Evolutionary conservation across 2,329 filamentous ascomycete species (phyloP).

Genomic region (Fusarium subglutinans): DNA sequence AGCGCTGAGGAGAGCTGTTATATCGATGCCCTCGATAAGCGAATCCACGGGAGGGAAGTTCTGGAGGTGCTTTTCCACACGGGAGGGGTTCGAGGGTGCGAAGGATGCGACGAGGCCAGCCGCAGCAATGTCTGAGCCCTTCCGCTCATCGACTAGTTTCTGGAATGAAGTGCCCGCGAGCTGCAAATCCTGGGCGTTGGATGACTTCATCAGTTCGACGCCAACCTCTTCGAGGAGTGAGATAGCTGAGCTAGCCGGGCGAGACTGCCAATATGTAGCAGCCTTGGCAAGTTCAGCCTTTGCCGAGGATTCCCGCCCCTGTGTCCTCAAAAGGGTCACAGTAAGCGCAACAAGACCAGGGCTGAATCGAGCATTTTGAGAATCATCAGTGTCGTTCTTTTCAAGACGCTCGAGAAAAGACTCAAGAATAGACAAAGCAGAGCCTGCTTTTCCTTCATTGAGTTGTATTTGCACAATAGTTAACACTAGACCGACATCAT

Average conservation of each 20-base stretch:
- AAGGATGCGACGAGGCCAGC: slow-evolving; percentile 89
- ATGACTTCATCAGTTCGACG: slow-evolving; percentile 81
- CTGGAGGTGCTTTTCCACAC: slow-evolving; percentile 63
- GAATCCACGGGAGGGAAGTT: slow-evolving; percentile 69
- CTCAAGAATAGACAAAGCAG: slow-evolving; percentile 80
- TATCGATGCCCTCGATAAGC: slow-evolving; percentile 69
- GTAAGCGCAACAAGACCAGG: slow-evolving; percentile 85
- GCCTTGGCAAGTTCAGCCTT: slow-evolving; percentile 81
- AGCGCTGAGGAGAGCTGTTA: slow-evolving; percentile 68
- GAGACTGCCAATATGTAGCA: slow-evolving; percentile 80
- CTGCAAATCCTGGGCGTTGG: slow-evolving; percentile 71
- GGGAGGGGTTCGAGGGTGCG: slow-evolving; percentile 67
- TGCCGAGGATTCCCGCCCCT: slow-evolving; percentile 77
- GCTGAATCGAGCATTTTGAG: slow-evolving; percentile 78
- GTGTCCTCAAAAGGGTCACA: slow-evolving; percentile 79
- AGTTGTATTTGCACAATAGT: slow-evolving; percentile 86
- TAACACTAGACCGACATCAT: slow-evolving; percentile 81
- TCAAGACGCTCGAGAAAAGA: slow-evolving; percentile 78
- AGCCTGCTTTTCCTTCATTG: slow-evolving; percentile 73
- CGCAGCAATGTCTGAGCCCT: slow-evolving; percentile 73
- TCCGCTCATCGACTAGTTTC: slow-evolving; percentile 71
- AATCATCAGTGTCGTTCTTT: slow-evolving; percentile 61
- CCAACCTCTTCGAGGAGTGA: slow-evolving; percentile 83
- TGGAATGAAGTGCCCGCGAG: slow-evolving; percentile 83
- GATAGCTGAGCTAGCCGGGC: slow-evolving; percentile 56